phyloP scores from a whole-genome alignment of 306 rosid species.

The Crotalaria pallida region DNA sequence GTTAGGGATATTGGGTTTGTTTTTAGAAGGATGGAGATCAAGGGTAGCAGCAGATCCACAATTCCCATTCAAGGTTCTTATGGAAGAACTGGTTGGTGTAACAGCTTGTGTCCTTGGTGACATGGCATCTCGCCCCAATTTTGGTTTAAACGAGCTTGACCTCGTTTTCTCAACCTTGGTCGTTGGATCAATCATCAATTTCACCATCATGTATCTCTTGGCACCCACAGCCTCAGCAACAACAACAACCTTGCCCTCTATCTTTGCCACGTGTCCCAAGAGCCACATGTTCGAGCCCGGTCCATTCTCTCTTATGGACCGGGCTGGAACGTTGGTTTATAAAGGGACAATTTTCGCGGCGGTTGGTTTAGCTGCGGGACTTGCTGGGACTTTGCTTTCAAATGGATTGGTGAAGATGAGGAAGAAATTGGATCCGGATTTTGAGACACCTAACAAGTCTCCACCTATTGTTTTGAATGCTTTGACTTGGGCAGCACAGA shows the following conservation, averaged over 20 bases:
- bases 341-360: slow-evolving; percentile 72
- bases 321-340: slow-evolving; percentile 70
- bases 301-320: slow-evolving; percentile 36
- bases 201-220: slow-evolving; percentile 83
- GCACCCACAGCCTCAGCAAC: slow-evolving; percentile 68
- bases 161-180: slow-evolving; percentile 96
- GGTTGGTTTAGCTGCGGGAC: slow-evolving; percentile 81
- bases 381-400: slow-evolving; percentile 71
- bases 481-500: slow-evolving; percentile 83
- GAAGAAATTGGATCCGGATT: slow-evolving; percentile 82
- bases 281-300: slow-evolving; percentile 98
- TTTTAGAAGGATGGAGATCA: slow-evolving; percentile 86
- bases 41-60: slow-evolving; percentile 98
- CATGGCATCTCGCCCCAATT: slow-evolving; percentile 96
- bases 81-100: slow-evolving; percentile 93
- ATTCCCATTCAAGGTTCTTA: slow-evolving; percentile 90
- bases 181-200: slow-evolving; percentile 85
- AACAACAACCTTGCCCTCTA: slow-evolving; percentile 44
- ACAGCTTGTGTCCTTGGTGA: slow-evolving; percentile 84
- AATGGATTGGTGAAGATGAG: slow-evolving; percentile 77
- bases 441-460: slow-evolving; percentile 81
- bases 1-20: slow-evolving; percentile 54
- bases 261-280: slow-evolving; percentile 67
- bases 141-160: slow-evolving; percentile 94
- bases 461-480: slow-evolving; percentile 82